phyloP scores from a whole-genome alignment of 2,329 filamentous ascomycete genomes.

The Exophiala sp. region DNA sequence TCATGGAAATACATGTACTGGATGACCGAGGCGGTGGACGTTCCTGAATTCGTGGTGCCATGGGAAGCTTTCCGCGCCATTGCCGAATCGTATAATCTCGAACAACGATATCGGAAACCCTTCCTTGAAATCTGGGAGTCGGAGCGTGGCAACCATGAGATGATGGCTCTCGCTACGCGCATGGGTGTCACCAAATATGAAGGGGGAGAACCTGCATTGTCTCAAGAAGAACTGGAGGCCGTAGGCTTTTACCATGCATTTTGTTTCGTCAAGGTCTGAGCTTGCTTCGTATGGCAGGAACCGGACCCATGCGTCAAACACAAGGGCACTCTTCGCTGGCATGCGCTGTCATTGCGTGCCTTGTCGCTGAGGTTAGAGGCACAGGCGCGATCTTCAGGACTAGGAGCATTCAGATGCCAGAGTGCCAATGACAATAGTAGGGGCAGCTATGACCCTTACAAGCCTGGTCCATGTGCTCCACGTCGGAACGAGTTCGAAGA shows the following conservation, averaged over 20 bases:
- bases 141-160: conserved; percentile 74
- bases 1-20: conserved; percentile 99
- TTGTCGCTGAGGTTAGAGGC: no score
- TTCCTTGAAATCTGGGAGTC: conserved; percentile 89
- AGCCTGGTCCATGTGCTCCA: no score
- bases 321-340: no score
- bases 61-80: conserved; percentile 96
- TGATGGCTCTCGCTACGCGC: conserved; percentile 83
- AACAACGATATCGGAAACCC: conserved; percentile 85
- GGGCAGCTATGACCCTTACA: no score
- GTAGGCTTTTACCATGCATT: conserved; percentile 84
- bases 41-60: conserved; percentile 94
- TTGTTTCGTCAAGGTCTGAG: conserved; percentile 87
- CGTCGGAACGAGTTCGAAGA: no score
- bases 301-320: no score
- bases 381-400: no score
- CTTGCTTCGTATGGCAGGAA: no score
- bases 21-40: conserved; percentile 90
- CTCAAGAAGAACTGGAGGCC: conserved; percentile 84
- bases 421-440: no score
- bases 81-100: conserved; percentile 93
- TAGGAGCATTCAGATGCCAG: no score
- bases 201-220: conserved; percentile 62
- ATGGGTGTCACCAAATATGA: conserved; percentile 82
- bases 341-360: no score